Evolutionary conservation across 2,329 filamentous ascomycete genomes (phyloP), one percentile per base, ranked within the genome.

Genomic region (Sphaerulina vaccinii): DNA sequence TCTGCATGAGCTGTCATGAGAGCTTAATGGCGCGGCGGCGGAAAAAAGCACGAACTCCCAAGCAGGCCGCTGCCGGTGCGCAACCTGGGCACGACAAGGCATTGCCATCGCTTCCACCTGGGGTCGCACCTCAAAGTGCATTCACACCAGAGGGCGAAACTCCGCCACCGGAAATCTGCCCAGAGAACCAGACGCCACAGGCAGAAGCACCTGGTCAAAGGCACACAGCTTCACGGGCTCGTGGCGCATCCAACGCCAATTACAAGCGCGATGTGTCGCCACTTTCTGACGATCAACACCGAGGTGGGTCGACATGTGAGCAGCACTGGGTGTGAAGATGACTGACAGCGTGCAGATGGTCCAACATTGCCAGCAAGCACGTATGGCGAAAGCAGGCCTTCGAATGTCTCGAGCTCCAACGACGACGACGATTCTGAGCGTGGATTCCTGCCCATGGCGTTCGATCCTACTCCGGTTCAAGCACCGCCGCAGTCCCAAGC

Each of bases 1-100:
- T 99, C 69, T 99, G 93, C 75, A 99, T 99, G 93, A 90, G 86
- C 66, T 99, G 93, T 70, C 93, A 99, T 68, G 93, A 99, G 72
- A 93, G 90, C 22, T 75, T 99, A 47, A 97, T 97, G 90, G 90
- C 92, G 43, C 81, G 92, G 58, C 82, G 92, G 59, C 82, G 90
- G 65, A 96, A 97, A 74, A 90, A 89, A 70, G 85, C 86, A 33
- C 90, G 89, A 70, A 61, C 56, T 45, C 54, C 54, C 38, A 63
- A 55, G 9, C 52, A 50, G 23, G 81, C 85, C 16, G 82, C 57
- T 85, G 75, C 84, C 89, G 56, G 56, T 18, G 56, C 55, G 38
- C 59, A 56, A 43, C 56, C 56, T 38, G 52, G 51, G 13, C 47
- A 46, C 29, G 92, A 99, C 69, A 97, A 97, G 70, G 95, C 90